phyloP scores from a whole-genome alignment of 495 filamentous ascomycete species.

The Polyplosphaeria fusca region DNA sequence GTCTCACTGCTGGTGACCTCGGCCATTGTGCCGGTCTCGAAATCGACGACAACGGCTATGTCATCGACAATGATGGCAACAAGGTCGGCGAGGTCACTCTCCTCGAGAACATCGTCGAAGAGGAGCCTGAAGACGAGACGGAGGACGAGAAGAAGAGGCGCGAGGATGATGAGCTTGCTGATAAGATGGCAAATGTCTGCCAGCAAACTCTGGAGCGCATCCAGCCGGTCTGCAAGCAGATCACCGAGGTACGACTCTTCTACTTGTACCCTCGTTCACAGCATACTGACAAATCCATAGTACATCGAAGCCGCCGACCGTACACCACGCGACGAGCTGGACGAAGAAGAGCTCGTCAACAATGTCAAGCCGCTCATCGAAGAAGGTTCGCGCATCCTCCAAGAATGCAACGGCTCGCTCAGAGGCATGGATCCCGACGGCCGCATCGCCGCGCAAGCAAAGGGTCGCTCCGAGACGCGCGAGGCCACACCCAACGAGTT shows the following conservation, averaged over 20 bases:
- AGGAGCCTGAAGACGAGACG: constrained; percentile 52
- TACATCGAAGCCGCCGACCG: constrained; percentile 75
- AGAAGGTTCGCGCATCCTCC: constrained; percentile 73
- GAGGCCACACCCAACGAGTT: constrained; percentile 88
- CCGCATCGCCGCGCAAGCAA: constrained; percentile 77
- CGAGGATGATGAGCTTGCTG: constrained; percentile 70
- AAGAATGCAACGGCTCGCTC: constrained; percentile 86
- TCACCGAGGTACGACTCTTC: constrained; percentile 63
- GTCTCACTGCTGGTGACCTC: constrained; percentile 71
- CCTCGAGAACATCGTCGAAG: constrained; percentile 66
- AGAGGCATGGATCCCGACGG: constrained; percentile 89
- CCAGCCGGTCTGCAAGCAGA: constrained; percentile 81
- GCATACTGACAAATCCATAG: constrained; percentile 44
- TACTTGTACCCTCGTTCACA: background rate
- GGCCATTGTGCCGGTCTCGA: constrained; percentile 68
- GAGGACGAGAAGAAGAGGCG: constrained; percentile 54
- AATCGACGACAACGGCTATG: constrained; percentile 83
- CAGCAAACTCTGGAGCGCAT: constrained; percentile 77
- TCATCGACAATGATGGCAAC: constrained; percentile 77
- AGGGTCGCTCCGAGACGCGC: constrained; percentile 72
- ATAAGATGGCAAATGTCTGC: constrained; percentile 72
- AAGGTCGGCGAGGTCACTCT: constrained; percentile 77
- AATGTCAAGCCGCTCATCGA: constrained; percentile 84
- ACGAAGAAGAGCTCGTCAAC: constrained; percentile 84
- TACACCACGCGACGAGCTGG: constrained; percentile 83